phyloP scores from a whole-genome alignment of 441 rosid species.

The Mallotus repandus region DNA sequence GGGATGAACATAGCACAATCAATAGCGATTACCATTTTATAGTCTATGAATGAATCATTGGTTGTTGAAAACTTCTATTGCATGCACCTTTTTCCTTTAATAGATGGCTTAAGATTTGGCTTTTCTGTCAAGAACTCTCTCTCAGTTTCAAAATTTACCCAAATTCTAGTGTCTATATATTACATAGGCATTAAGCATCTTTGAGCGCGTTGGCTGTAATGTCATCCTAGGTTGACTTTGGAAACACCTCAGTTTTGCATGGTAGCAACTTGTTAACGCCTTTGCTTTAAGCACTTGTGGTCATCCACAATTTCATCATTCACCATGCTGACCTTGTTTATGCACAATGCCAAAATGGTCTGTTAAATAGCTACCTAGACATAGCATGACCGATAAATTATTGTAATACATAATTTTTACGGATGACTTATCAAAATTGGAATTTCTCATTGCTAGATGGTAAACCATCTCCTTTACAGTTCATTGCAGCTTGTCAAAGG shows the following conservation, averaged over 20 bases:
- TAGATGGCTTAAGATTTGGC: not conserved
- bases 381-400: not conserved
- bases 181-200: not conserved
- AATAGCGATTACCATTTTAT: too few species aligned
- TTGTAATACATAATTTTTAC: not conserved
- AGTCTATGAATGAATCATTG: not conserved
- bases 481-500: constrained; percentile 93
- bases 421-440: constrained; percentile 3
- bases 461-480: constrained; percentile 48
- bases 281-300: not conserved
- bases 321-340: not conserved
- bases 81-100: not conserved
- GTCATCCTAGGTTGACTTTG: not conserved
- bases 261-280: not conserved
- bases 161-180: not conserved
- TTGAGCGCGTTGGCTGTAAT: constrained; percentile 1
- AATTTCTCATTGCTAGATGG: constrained; percentile 14
- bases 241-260: not conserved
- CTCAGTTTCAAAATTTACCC: too few species aligned
- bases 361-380: not conserved
- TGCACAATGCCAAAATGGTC: not conserved
- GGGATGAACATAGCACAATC: too few species aligned
- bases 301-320: not conserved
- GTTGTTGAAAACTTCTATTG: not conserved
- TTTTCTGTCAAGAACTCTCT: not conserved